phyloP scores from a whole-genome alignment of 2,329 filamentous ascomycete genomes.

The Arthrobotrys conoides region DNA sequence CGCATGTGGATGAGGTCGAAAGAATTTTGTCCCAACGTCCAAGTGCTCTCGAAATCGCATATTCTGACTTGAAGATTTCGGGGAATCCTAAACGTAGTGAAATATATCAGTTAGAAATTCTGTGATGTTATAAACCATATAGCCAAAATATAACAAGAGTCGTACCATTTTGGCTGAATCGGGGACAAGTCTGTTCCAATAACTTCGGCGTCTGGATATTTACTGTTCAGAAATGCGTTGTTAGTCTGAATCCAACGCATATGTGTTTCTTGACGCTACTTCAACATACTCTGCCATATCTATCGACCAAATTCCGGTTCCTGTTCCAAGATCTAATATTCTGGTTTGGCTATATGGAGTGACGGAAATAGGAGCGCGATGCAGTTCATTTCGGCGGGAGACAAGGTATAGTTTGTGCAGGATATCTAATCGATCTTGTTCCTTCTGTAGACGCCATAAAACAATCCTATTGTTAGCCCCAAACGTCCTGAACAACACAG shows the following conservation, averaged over 20 bases:
- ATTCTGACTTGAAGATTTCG: constrained; percentile 75
- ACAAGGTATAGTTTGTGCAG: constrained; percentile 83
- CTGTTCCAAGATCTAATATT: constrained; percentile 81
- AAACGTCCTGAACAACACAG: constrained; percentile 38
- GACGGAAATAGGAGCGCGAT: constrained; percentile 68
- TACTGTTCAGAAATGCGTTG: constrained; percentile 65
- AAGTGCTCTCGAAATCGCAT: constrained; percentile 83
- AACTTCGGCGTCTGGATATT: constrained; percentile 72
- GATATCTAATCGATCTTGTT: constrained; percentile 84
- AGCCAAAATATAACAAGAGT: background rate
- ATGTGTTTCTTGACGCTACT: constrained; percentile 69
- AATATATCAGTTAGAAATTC: constrained; percentile 51
- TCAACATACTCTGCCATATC: constrained; percentile 77
- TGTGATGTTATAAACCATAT: background rate
- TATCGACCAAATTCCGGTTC: constrained; percentile 92
- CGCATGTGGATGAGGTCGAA: constrained; percentile 89
- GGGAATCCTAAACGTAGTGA: constrained; percentile 74
- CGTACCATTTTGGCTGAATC: constrained; percentile 66
- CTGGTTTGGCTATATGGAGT: constrained; percentile 64
- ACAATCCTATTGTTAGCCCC: constrained; percentile 54
- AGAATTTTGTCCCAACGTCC: constrained; percentile 77
- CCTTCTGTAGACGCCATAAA: constrained; percentile 70
- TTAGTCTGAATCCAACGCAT: constrained; percentile 52
- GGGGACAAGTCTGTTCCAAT: constrained; percentile 67
- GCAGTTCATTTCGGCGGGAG: constrained; percentile 72